Base-by-base conservation (phyloP, 257 asterid genomes). In the Nicotiana tabacum region DNA sequence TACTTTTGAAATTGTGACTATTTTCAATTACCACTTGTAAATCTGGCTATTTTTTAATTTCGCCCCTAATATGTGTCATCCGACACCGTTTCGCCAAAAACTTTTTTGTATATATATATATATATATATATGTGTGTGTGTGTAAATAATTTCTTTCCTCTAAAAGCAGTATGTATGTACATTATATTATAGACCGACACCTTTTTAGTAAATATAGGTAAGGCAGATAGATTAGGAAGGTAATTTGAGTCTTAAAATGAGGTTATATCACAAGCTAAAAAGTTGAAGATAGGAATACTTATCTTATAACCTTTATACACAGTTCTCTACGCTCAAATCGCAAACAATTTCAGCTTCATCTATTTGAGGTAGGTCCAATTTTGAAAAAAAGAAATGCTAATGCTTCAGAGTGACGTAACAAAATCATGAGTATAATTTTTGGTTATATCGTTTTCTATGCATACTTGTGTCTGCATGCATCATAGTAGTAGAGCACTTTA, bases 371-470 rank as follows among this genome's bases (percentile, higher is more conserved):
- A 43, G 21, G 78, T 1, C 60, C 21, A 57, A n/a, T 69, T 69
- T n/a, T 39, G 16, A 11, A 35, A 35, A 18, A 29, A 2, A 13
- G 16, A n/a, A 11, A 37, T 70, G 78, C 21, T 70, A 72, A 74
- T 74, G 62, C 80, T 27, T 61, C 33, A 74, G 61, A 13, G 43
- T 48, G 43, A 13, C 62, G 29, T 48, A 48, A 48, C 80, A 24
- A 74, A 48, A 74, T 70, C 9, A 70, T 21, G 60, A 43, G n/a
- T 21, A 24, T 3, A 46, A 2, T 48, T 74, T 24, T 74, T 24
- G 43, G 62, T 74, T 27, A 74, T 46, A 27, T 74, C 80, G 80
- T 74, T 48, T 74, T 74, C 62, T 74, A 13, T 74, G 62, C 24
- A 12, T 62, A 74, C 60, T 43, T 21, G 17, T 70, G 78, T 43